Conservation (phyloP, 371 early-diverging fungal species). For the Entomophthora muscae region DNA sequence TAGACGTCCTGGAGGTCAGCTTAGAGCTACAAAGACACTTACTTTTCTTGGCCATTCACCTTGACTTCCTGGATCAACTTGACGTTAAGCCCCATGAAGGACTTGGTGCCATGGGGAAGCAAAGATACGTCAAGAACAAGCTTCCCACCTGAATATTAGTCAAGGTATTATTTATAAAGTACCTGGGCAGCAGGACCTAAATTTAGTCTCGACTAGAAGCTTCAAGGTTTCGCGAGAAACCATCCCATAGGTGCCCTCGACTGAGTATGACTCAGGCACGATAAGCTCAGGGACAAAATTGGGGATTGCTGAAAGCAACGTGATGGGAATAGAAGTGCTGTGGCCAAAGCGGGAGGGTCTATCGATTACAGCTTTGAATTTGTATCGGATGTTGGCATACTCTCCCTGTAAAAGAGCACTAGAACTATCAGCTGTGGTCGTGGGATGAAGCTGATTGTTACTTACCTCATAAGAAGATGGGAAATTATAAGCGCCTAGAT, state of each 20-base stretch:
- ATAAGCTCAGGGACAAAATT: constrained; percentile 1
- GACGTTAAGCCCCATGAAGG: background rate
- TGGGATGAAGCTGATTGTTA: background rate
- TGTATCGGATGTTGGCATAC: constrained; percentile 7
- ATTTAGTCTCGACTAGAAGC: constrained; percentile 3
- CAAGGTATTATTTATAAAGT: background rate
- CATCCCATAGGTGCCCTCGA: background rate
- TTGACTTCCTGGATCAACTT: constrained; percentile 4
- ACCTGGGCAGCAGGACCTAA: constrained; percentile 5
- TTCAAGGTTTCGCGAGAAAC: background rate
- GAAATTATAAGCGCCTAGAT: constrained; percentile 8
- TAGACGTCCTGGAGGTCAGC: background rate
- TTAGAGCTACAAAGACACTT: background rate
- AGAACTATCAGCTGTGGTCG: background rate
- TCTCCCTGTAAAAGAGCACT: background rate
- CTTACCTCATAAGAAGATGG: constrained; percentile 7
- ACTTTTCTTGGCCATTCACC: background rate
- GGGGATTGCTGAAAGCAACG: constrained; percentile 5
- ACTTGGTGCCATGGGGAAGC: constrained; percentile 1
- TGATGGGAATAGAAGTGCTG: constrained; percentile 1
- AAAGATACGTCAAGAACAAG: constrained; percentile 4
- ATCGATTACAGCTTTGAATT: constrained; percentile 8
- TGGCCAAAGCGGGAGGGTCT: constrained; percentile 8
- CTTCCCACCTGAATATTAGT: constrained; percentile 3
- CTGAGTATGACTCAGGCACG: background rate